Evolutionary conservation across 495 filamentous ascomycete species (phyloP).

Genomic region (Neurospora sp.): DNA sequence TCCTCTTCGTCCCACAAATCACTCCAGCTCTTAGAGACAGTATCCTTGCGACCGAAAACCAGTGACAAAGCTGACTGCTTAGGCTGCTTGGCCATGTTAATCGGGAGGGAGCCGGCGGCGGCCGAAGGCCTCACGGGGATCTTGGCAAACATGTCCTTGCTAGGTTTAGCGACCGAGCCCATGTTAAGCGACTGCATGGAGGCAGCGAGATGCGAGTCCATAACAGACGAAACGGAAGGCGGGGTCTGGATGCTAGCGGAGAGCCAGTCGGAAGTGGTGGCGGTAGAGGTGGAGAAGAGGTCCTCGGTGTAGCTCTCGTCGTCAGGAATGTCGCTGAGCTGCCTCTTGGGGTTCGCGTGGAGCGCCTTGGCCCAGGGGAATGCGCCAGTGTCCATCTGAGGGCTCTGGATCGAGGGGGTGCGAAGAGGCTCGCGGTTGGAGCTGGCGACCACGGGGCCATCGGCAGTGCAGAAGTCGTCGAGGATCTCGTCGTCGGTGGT

Average conservation of each 20-base stretch:
- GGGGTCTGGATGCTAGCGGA: constrained; percentile 57
- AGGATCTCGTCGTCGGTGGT: constrained; percentile 76
- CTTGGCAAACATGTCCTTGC: constrained; percentile 18
- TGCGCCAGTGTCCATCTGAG: constrained; percentile 63
- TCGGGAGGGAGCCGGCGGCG: constrained; percentile 71
- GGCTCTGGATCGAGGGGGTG: constrained; percentile 88
- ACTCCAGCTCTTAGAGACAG: constrained; percentile 93
- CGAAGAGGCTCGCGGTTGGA: constrained; percentile 92
- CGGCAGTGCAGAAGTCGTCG: constrained; percentile 89
- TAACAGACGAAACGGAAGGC: constrained; percentile 60
- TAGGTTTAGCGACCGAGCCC: constrained; percentile 27
- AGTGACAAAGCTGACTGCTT: constrained; percentile 58
- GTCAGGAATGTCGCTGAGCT: constrained; percentile 80
- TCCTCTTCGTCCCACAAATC: constrained; percentile 91
- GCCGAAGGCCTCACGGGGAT: constrained; percentile 21
- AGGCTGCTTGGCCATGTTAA: constrained; percentile 51
- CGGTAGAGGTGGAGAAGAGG: constrained; percentile 74
- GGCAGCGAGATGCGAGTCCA: constrained; percentile 66
- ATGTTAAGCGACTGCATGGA: constrained; percentile 51
- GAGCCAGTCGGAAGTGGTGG: constrained; percentile 56
- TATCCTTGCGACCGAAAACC: constrained; percentile 65
- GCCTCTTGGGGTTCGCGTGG: constrained; percentile 68
- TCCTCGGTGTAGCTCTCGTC: constrained; percentile 71
- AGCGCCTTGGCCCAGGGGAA: constrained; percentile 96
- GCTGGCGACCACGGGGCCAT: constrained; percentile 60